Percentiles rank a stretch among this genome's conserved stretches.
Conservation (phyloP, 129 eudicot genomes). For the Logfia minima region DNA sequence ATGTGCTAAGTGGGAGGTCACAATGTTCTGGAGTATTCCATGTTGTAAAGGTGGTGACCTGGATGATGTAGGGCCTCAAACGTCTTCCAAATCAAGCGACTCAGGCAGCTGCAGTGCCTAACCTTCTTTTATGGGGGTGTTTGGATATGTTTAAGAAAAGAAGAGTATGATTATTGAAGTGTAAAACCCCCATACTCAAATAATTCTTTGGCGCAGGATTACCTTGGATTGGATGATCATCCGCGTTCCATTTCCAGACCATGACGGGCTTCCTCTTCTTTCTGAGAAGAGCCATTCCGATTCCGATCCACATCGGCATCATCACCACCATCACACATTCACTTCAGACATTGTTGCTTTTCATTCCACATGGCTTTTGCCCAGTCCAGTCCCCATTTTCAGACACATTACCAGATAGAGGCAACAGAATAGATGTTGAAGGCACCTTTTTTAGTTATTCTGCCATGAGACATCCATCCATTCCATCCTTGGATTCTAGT, state of each 20-base stretch:
- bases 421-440: conserved; percentile 51
- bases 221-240: conserved; percentile 53
- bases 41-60: conserved; percentile 16
- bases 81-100: conserved; percentile 23
- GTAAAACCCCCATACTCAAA: conserved; percentile 73
- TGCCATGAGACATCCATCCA: conserved; percentile 58
- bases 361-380: conserved; percentile 66
- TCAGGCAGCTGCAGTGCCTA: conserved; percentile 30
- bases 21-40: conserved; percentile 11
- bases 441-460: conserved; percentile 43
- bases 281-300: conserved; percentile 67
- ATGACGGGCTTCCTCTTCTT: conserved; percentile 55
- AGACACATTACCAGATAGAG: conserved; percentile 52
- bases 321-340: conserved; percentile 56
- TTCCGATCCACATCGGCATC: conserved; percentile 56
- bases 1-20: conserved; percentile 10
- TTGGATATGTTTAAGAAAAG: conserved; percentile 47
- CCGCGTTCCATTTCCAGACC: conserved; percentile 57
- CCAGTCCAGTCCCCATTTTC: conserved; percentile 51
- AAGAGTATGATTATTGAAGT: conserved; percentile 46
- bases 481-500: conserved; percentile 61
- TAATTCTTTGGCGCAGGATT: conserved; percentile 93
- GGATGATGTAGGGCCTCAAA: conserved; percentile 15
- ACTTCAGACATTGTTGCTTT: conserved; percentile 64
- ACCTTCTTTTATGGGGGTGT: conserved; percentile 55